Base-by-base conservation (phyloP, 371 early-diverging fungal species). In the Haplosporangium sp. region DNA sequence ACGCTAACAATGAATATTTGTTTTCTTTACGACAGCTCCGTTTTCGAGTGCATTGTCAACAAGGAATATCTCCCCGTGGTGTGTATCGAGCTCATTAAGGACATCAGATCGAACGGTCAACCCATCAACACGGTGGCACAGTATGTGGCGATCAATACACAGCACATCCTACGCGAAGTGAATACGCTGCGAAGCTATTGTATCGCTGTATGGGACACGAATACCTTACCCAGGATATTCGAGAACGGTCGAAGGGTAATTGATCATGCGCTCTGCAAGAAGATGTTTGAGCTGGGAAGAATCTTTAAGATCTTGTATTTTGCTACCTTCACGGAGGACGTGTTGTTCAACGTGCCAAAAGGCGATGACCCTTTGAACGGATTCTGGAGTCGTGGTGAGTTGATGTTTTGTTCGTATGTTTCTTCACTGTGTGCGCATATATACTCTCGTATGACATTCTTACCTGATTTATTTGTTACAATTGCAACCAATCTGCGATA, bases 331-430 rank as follows among this genome's bases (percentile, higher is more conserved):
- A 71, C 67, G n/a, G 77, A 67, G 3, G 77, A 70, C 29, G 72
- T 77, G 5, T 2, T 77, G 21, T 71, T 77, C 54, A 77, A 77
- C 36, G 46, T 79, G 12, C 73, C 80, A 1, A 54, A 41, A 37
- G 80, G 80, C 0, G 80, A 79, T 38, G 73, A 79, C 45, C 55
- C 45, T 9, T 38, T 47, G 3, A 60, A 65, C 51, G 80, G 80
- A 11, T 72, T 79, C 62, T 79, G 80, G 80, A 73, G 80, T 41
- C 62, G 69, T 52, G 80, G 80, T 79, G 66, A 47, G 61, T 13
- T 10, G 9, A 36, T 41, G 41, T 40, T 16, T 45, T 11, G 2
- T 2, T 6, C n/a, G 8, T 6, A 14, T 20, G 9, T 40, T 9
- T 3, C 11, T 37, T 0, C 40, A 6, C 14, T 37, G 40, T 29